Base-by-base conservation (phyloP, 352 stramenopile species). In the Phytopythium litorale region DNA sequence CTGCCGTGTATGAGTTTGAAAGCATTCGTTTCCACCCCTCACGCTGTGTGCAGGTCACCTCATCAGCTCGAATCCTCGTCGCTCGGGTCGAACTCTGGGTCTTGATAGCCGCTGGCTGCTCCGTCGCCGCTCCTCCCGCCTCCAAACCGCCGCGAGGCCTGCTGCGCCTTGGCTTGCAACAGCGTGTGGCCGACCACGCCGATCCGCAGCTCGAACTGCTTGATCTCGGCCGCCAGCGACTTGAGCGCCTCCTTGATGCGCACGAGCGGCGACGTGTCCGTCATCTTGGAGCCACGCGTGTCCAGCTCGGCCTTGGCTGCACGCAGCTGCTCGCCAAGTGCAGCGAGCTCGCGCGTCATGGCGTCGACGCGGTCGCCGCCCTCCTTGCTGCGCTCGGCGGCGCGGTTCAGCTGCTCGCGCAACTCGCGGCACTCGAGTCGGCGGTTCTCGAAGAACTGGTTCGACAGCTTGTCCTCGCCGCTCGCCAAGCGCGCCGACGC, bases 191-290 rank as follows among this genome's bases (percentile, higher is more conserved):
- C 84, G 18, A 93, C 86, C 25, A 94, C 80, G 23, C 86, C 84
- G 53, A 94, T 89, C 16, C 84, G 81, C 60, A 94, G 60, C 43
- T 94, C 85, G 64, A 94, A 92, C 65, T 75, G 81, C 65, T 92
- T 91, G 67, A 91, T 92, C 64, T 94, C 84, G 30, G 64, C 53
- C 25, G 71, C 77, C 25, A 94, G 81, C 19, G 73, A 83, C 71
- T 91, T 92, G 54, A 94, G 80, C 49, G 84, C 82, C 42, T 87
- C 78, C 63, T 94, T 94, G 76, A 94, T 93, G 51, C 89, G 73
- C 58, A 92, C 86, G 7, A 93, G 81, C 35, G 86, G 86, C 50
- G 81, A 86, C 53, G 86, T 94, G 66, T 94, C 82, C 11, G 84
- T 94, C 86, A 94, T 92, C 67, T 91, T 94, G 67, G 75, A 86